Percentiles rank a stretch among this genome's conserved stretches.
Evolutionary conservation across 2,329 filamentous ascomycete genomes (phyloP).

Genomic region (Cercospora beticola): DNA sequence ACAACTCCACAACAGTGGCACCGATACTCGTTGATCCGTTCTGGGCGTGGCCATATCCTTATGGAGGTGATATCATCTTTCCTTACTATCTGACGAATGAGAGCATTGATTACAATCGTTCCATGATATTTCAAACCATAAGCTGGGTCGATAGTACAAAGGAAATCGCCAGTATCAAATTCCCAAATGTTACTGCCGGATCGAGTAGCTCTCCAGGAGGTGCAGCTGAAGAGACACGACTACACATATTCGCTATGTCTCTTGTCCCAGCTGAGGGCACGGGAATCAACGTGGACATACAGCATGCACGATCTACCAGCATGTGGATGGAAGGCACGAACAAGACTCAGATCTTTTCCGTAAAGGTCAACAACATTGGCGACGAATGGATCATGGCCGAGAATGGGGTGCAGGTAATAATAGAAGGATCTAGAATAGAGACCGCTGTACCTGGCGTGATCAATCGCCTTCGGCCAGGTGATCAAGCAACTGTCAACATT

Average conservation of each 20-base stretch:
- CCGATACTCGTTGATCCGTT: neutral
- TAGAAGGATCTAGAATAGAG: conserved; percentile 37
- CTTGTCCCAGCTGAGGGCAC: conserved; percentile 35
- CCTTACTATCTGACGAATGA: conserved; percentile 42
- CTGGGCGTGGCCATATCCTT: conserved; percentile 39
- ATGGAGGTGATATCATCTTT: conserved; percentile 44
- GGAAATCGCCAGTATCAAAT: conserved; percentile 38
- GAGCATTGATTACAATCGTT: conserved; percentile 41
- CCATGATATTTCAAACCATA: conserved; percentile 44
- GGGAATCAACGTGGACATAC: conserved; percentile 36
- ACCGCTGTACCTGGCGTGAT: conserved; percentile 40
- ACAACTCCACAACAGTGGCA: conserved; percentile 39
- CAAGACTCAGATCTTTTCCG: conserved; percentile 43
- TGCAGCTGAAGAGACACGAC: conserved; percentile 30
- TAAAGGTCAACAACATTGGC: conserved; percentile 43
- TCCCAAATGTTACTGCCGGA: conserved; percentile 41
- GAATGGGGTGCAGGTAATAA: conserved; percentile 38
- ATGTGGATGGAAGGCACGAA: conserved; percentile 43
- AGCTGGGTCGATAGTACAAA: conserved; percentile 45
- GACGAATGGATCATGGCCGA: conserved; percentile 37
- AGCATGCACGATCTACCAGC: conserved; percentile 45
- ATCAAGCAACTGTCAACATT: conserved; percentile 42
- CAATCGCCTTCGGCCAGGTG: conserved; percentile 44
- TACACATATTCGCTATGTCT: conserved; percentile 45
- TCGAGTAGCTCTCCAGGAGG: conserved; percentile 37